Percentiles rank a stretch among this genome's conserved stretches.
phyloP scores from a whole-genome alignment of 441 rosid species.

The Populus hybrid region DNA sequence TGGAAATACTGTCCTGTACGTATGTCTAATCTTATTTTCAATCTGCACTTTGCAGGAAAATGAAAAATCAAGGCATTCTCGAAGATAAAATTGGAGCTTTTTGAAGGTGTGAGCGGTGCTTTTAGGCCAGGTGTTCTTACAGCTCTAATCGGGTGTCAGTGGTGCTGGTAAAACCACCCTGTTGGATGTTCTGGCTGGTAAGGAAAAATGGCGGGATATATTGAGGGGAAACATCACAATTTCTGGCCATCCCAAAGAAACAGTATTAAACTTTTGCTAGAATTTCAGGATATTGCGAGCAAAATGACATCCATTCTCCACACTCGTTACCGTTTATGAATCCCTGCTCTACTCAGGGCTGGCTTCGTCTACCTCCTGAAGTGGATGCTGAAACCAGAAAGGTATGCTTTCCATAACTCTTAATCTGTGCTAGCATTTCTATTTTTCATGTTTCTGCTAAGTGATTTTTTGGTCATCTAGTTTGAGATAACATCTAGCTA shows the following conservation, averaged over 20 bases:
- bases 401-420: constrained; percentile 18
- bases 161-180: constrained; percentile 83
- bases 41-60: constrained; percentile 39
- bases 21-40: not conserved
- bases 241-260: constrained; percentile 44
- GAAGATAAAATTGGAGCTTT: constrained; percentile 56
- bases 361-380: constrained; percentile 45
- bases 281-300: constrained; percentile 50
- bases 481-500: not conserved
- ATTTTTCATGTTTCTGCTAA: not conserved
- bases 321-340: constrained; percentile 47
- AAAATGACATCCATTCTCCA: constrained; percentile 14
- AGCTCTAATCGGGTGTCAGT: constrained; percentile 32
- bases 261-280: constrained; percentile 52
- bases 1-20: not conserved
- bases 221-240: constrained; percentile 39
- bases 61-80: constrained; percentile 50
- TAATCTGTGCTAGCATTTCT: not conserved
- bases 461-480: not conserved
- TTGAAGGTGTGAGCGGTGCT: constrained; percentile 74
- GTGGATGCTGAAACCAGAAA: constrained; percentile 39
- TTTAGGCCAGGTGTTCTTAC: constrained; percentile 79
- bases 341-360: constrained; percentile 49
- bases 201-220: constrained; percentile 48
- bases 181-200: constrained; percentile 56